Evolutionary conservation across 202 grass and related monocot genomes (phyloP), one percentile per base, ranked within the genome.

Genomic region (Alloteropsis angusta): DNA sequence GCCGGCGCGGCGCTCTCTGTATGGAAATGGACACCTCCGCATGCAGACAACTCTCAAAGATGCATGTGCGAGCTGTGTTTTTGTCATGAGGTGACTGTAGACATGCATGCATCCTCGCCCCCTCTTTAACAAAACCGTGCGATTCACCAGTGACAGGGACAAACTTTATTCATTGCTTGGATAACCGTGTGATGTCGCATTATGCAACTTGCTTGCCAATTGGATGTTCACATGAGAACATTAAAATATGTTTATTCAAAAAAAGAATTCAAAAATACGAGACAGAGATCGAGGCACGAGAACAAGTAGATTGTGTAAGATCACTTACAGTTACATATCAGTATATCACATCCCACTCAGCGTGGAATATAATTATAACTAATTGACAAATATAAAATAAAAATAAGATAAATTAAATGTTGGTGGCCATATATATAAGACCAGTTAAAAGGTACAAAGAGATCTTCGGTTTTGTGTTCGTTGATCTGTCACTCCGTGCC

Each of bases 121-220:
- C n/a, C 5, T 18, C 13, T 25, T 25, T 64, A 37, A 5, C 52
- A 42, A 39, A 21, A 13, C 21, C 61, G 26, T 55, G 26, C 56
- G 19, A 30, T 70, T 75, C 65, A 55, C 37, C 49, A 34, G 39
- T 71, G 30, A 52, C 48, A 18, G 12, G 53, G 42, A 44, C 61
- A 39, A 58, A 67, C 71, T 45, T 56, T 87, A 25, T 21, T 87
- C 80, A 28, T 66, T 58, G 65, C 66, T 7, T 78, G 30, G 17
- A 75, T 56, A 42, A 50, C 18, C 16, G 74, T 35, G 80, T 34
- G n/a, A 44, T 78, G 74, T 83, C 79, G 49, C 41, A 2, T 66
- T 72, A 17, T 25, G 73, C 75, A 77, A 83, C 75, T 79, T 87
- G 85, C 22, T 73, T 42, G 80, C 48, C 59, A 67, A 65, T 58